Evolutionary conservation across 2,329 filamentous ascomycete species (phyloP).

Genomic region (Pseudogymnoascus sp.): DNA sequence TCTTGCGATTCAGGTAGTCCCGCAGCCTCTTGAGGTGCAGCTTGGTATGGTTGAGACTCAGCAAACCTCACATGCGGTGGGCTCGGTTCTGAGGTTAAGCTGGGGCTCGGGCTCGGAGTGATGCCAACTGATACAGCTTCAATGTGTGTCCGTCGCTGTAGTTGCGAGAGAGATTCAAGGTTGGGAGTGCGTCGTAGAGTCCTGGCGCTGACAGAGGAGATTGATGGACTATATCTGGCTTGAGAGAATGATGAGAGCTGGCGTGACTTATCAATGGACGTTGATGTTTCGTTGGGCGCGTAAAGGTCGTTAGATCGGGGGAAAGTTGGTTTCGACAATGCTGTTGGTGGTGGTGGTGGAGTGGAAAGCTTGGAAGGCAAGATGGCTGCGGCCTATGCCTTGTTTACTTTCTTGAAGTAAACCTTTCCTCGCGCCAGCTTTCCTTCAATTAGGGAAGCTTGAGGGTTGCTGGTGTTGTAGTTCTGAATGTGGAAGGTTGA

Average conservation of each 20-base stretch:
- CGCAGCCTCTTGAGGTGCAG: conserved; percentile 5
- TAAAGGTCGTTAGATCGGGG: conserved; percentile 31
- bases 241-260: conserved; percentile 26
- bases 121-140: conserved; percentile 31
- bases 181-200: conserved; percentile 14
- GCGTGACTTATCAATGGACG: conserved; percentile 26
- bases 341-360: conserved; percentile 23
- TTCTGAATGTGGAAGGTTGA: conserved; percentile 1
- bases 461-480: background rate
- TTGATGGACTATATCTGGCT: background rate
- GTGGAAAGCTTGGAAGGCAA: conserved; percentile 22
- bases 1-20: background rate
- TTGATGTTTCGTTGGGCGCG: conserved; percentile 31
- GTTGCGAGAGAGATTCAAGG: conserved; percentile 14
- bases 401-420: background rate
- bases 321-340: conserved; percentile 28
- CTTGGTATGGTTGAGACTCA: conserved; percentile 13
- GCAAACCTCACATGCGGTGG: conserved; percentile 25
- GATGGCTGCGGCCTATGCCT: conserved; percentile 20
- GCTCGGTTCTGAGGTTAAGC: conserved; percentile 14
- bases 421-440: conserved; percentile 7
- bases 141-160: conserved; percentile 27
- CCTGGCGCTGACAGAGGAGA: conserved; percentile 4
- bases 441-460: background rate
- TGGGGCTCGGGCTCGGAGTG: conserved; percentile 15